Evolutionary conservation across 371 early-diverging fungal genomes (phyloP).

Genomic region (Circinella minor): DNA sequence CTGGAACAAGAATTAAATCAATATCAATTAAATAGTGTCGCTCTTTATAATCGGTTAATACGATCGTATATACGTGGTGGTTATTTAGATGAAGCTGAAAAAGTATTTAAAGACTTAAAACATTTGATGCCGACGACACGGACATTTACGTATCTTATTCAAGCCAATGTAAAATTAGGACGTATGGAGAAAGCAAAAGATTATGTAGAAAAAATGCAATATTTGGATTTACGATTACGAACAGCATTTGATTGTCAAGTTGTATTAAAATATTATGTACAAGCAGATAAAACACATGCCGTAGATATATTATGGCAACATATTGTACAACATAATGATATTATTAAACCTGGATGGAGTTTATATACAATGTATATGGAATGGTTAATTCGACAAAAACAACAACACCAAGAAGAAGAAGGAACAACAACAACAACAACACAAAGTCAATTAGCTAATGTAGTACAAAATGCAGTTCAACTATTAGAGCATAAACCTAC

Average conservation of each 20-base stretch:
- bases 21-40: conserved; percentile 21
- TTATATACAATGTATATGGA: conserved; percentile 38
- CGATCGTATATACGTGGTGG: conserved; percentile 34
- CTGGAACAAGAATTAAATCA: conserved; percentile 28
- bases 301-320: conserved; percentile 49
- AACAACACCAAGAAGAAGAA: neutral
- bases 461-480: conserved; percentile 3
- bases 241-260: conserved; percentile 40
- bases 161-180: conserved; percentile 32
- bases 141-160: conserved; percentile 41
- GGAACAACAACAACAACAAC: too few relatives aligned
- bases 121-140: conserved; percentile 39
- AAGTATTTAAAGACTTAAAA: conserved; percentile 23
- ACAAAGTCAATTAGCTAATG: conserved; percentile 2
- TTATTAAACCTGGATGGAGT: conserved; percentile 27
- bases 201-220: conserved; percentile 36
- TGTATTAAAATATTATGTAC: conserved; percentile 33
- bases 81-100: conserved; percentile 26
- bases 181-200: conserved; percentile 23
- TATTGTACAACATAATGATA: conserved; percentile 28
- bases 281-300: conserved; percentile 34
- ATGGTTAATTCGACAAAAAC: conserved; percentile 17
- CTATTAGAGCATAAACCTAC: neutral
- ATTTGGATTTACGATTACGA: conserved; percentile 24
- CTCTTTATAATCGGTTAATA: conserved; percentile 46